A percentile compares a stretch with the other conserved stretches of the same genome.
These are phyloP conservation scores for Macadamia integrifolia DNA, from an alignment of 164 flowering plant genomes.

Conservation along the genomic window DNA sequence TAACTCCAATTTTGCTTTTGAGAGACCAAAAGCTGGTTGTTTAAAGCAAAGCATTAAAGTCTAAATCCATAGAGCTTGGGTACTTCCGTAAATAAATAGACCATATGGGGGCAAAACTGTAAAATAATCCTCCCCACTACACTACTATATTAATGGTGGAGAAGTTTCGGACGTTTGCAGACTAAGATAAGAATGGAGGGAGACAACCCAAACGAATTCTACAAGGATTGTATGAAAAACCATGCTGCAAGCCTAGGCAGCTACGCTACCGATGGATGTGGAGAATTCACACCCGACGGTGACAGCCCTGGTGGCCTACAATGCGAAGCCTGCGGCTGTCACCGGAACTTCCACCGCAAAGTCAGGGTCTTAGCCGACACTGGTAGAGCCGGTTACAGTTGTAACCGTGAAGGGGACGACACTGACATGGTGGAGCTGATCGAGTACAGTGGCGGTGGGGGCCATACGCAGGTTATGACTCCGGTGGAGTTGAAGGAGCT, in stretches of 20 bases:
- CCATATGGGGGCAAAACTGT: too few relatives aligned
- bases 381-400: background rate
- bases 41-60: too few relatives aligned
- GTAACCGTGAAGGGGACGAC: background rate
- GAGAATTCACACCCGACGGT: constrained; percentile 1
- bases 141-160: too few relatives aligned
- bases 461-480: background rate
- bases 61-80: too few relatives aligned
- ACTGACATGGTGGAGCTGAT: background rate
- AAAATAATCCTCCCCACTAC: too few relatives aligned
- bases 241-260: constrained; percentile 7
- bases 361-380: background rate
- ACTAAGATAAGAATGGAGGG: background rate
- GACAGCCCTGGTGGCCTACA: background rate
- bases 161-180: background rate
- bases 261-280: constrained; percentile 3
- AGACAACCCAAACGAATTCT: background rate
- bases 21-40: too few relatives aligned
- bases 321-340: constrained; percentile 7
- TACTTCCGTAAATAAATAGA: too few relatives aligned
- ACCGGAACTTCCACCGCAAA: constrained; percentile 8
- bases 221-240: background rate
- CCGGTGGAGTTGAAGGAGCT: background rate
- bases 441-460: background rate
- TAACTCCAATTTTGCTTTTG: too few relatives aligned